These are phyloP conservation scores for Penicillium sp. DNA, from an alignment of 2,329 filamentous ascomycete genomes.

Conservation along the genomic window DNA sequence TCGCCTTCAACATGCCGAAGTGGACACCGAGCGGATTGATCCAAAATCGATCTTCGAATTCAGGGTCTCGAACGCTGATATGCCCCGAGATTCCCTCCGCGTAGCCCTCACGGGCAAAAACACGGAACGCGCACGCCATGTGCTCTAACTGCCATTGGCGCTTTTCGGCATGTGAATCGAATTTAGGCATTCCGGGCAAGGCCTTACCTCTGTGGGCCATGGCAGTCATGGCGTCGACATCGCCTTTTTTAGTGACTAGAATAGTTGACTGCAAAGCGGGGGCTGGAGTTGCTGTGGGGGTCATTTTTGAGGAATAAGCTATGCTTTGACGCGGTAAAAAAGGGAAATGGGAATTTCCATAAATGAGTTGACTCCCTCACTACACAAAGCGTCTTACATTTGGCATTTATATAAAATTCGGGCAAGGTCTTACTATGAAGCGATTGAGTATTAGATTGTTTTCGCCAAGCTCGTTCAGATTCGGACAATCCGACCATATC, in stretches of 20 bases:
- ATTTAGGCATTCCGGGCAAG: slow-evolving; percentile 30
- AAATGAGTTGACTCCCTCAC: too few species aligned
- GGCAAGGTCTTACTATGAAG: too few species aligned
- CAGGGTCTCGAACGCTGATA: slow-evolving; percentile 68
- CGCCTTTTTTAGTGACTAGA: not conserved
- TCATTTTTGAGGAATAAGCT: not conserved
- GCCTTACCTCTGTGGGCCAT: not conserved
- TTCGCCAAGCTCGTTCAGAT: not conserved
- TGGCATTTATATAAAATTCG: too few species aligned
- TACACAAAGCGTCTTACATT: too few species aligned
- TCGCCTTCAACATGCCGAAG: slow-evolving; percentile 56
- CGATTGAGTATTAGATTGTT: not conserved
- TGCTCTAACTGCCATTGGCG: slow-evolving; percentile 59
- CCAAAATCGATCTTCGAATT: slow-evolving; percentile 61
- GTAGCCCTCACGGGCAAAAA: slow-evolving; percentile 65
- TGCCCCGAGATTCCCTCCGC: slow-evolving; percentile 70
- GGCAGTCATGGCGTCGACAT: not conserved
- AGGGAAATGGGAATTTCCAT: not conserved
- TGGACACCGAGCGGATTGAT: slow-evolving; percentile 67
- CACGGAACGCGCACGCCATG: slow-evolving; percentile 68
- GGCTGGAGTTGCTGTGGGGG: not conserved
- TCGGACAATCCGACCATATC: not conserved
- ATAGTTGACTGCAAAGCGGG: not conserved
- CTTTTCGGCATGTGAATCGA: slow-evolving; percentile 54
- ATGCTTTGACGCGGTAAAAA: not conserved